Evolutionary conservation across 805 yeast species (phyloP), one percentile per base, ranked within the genome.

Genomic region (Saccharomycodes ludwigii): DNA sequence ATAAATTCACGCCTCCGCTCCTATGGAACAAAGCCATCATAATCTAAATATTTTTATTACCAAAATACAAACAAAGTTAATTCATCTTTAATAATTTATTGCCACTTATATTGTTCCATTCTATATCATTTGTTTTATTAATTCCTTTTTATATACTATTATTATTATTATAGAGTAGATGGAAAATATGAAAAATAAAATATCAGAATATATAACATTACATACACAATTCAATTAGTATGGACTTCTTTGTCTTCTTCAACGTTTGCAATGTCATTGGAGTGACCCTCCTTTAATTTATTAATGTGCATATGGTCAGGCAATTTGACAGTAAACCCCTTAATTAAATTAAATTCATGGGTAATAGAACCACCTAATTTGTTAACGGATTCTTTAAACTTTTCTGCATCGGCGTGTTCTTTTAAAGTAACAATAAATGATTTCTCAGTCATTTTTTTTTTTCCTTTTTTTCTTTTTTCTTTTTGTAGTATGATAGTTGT

Each of bases 221-320:
- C 22, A 20, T 8, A 20, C 8, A 20, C 22, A 20, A 20, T n/a
- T n/a, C n/a, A n/a, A n/a, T n/a, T 60, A 40, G 64, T 68, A 42
- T 64, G 62, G 25, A 77, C 83, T 46, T 71, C 79, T 47, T 66
- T 58, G 50, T 78, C 86, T 49, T 73, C 83, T 52, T 78, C 86
- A 40, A 76, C 59, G 24, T 64, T 55, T 29, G 69, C 66, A 41
- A 78, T 75, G 30, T 62, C 65, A 18, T 66, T 68, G 46, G 36
- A 31, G 30, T 43, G 42, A 14, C 71, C 65, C 25, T 52, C 46
- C 40, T 59, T 52, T 42, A 77, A 50, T n/a, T 69, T 41, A 15
- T 54, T 49, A 21, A 68, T 59, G 41, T 71, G 76, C 39, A 63
- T 37, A 6, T 38, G 30, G 4, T 61, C 53, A 26, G 85, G 84